Base-by-base conservation (phyloP, 345 rosid genomes). In the Eucalyptus dawsonii region DNA sequence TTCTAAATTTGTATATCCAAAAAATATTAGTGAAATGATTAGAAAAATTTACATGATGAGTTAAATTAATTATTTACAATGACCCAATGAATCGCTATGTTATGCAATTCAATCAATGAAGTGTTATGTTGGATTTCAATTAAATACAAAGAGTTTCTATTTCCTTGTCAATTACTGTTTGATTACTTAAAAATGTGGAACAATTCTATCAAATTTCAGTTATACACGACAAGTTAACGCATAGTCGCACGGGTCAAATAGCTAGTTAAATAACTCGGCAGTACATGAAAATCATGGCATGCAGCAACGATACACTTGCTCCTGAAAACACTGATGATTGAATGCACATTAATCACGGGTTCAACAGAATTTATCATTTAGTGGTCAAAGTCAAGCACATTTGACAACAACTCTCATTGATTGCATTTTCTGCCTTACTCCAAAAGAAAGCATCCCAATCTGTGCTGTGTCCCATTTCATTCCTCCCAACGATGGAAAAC, bases 131-230 rank as follows among this genome's bases (percentile, higher is more conserved):
- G 76, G 5, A n/a, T n/a, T 29, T 15, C 76, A 15, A 8, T 4
- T n/a, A 31, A 7, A 60, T 12, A 27, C 31, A 11, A 12, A 11
- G 6, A 12, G 4, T 60, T 60, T 60, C 16, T 3, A 27, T 60
- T 60, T 60, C 69, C 14, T 60, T 60, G 69, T 60, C 31, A 60
- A 25, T 5, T 60, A 60, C 31, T 25, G 31, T 27, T 60, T 25
- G 69, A 3, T 60, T 60, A 6, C 67, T 60, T 27, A 3, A 25
- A 65, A n/a, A 7, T n/a, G 11, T 4, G 5, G 76, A n/a, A 14
- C 21, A 0, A 67, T n/a, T 67, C 34, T 67, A n/a, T 31, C 0
- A 0, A 15, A n/a, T 67, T 67, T n/a, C 76, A 14, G 21, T 67
- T 31, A 67, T 15, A 8, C 34, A 4, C 9, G 21, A 67, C 34